phyloP scores from a whole-genome alignment of 2,329 filamentous ascomycete genomes.

The Lomentospora prolificans region DNA sequence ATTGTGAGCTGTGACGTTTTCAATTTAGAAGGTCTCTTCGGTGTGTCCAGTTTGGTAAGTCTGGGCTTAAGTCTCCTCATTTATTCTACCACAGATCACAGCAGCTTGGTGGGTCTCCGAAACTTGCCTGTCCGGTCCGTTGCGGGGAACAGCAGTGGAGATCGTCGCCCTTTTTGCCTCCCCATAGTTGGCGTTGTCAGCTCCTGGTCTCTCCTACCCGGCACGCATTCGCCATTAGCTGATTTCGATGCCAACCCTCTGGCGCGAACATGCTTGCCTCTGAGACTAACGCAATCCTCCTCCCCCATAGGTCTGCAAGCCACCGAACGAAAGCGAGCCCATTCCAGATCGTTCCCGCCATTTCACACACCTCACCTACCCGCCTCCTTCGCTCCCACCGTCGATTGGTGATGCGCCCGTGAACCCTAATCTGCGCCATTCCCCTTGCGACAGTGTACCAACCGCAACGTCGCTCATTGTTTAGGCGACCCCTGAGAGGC shows the following conservation, averaged over 20 bases:
- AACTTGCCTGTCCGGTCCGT: not conserved
- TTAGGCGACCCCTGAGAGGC: not conserved
- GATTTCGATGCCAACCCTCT: not conserved
- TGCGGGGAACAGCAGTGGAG: slow-evolving; percentile 2
- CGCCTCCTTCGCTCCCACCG: not conserved
- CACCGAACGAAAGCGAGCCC: not conserved
- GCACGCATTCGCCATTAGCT: not conserved
- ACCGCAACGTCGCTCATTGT: not conserved
- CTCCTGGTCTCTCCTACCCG: not conserved
- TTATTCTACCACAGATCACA: not conserved
- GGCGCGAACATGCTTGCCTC: not conserved
- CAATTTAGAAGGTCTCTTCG: not conserved
- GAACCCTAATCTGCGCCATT: not conserved
- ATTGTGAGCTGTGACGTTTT: not conserved
- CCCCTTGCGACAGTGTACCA: not conserved
- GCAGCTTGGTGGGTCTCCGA: not conserved
- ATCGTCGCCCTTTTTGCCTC: not conserved
- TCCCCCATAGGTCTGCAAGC: not conserved
- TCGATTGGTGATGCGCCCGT: not conserved
- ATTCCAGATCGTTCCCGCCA: not conserved
- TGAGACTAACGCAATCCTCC: not conserved
- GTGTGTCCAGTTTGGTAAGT: not conserved
- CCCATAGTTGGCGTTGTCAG: not conserved
- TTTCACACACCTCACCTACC: not conserved
- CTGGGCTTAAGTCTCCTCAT: not conserved